Percentiles rank a stretch among this genome's conserved stretches.
Evolutionary conservation across 2,329 filamentous ascomycete species (phyloP).

Genomic region (Xylariales sp.): DNA sequence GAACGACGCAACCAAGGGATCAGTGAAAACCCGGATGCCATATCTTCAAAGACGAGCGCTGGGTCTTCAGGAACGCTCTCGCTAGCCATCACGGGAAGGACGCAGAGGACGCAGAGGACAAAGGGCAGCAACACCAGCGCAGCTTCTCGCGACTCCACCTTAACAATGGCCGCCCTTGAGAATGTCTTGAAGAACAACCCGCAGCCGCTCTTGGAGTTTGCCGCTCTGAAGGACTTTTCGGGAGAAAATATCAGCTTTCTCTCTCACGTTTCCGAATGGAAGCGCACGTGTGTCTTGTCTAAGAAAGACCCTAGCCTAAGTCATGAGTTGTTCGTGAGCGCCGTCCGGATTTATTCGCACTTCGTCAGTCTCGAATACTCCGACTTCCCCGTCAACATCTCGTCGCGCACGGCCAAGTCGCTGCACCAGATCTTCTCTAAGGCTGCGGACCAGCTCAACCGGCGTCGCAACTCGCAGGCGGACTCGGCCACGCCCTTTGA

Average conservation of each 20-base stretch:
- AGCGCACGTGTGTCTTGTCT: slow-evolving; percentile 14
- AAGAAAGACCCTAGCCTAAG: slow-evolving; percentile 1
- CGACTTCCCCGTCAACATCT: slow-evolving; percentile 16
- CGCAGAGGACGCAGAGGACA: too few species aligned
- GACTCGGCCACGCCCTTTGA: slow-evolving; percentile 13
- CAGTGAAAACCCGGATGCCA: slow-evolving; percentile 26
- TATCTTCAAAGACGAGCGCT: slow-evolving; percentile 19
- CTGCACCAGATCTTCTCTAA: slow-evolving; percentile 13
- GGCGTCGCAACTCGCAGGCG: slow-evolving; percentile 3
- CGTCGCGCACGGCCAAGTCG: slow-evolving; percentile 13
- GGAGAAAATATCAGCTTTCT: slow-evolving; percentile 57
- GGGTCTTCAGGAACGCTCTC: slow-evolving; percentile 7
- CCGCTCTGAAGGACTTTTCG: slow-evolving; percentile 50
- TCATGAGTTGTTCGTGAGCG: slow-evolving; percentile 12
- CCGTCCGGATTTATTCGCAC: slow-evolving; percentile 17
- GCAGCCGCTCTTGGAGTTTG: slow-evolving; percentile 44
- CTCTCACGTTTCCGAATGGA: slow-evolving; percentile 41
- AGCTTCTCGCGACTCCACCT: slow-evolving; percentile 10
- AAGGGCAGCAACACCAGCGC: slow-evolving; percentile 8
- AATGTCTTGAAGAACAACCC: slow-evolving; percentile 40
- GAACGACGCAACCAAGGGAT: slow-evolving; percentile 33
- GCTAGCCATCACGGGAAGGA: slow-evolving; percentile 9
- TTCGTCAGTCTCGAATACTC: slow-evolving; percentile 26
- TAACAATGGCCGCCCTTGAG: slow-evolving; percentile 38
- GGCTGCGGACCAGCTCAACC: slow-evolving; percentile 11